Conservation (phyloP, 805 yeast species). For the Lipomyces spencermartinsiae region DNA sequence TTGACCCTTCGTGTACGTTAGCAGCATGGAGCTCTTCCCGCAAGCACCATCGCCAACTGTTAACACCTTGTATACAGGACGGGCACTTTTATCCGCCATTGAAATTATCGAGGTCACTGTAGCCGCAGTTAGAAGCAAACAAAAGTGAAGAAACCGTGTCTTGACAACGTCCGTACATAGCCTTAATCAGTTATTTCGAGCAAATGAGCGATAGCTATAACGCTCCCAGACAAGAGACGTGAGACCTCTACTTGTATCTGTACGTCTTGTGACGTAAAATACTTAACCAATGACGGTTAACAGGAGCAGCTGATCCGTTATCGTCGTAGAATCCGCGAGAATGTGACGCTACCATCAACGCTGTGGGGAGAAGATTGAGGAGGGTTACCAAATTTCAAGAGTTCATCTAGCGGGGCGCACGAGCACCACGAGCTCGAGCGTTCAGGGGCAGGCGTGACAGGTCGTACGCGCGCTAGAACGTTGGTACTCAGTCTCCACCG, state of each 20-base stretch:
- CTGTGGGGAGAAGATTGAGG: not conserved
- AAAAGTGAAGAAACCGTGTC: not conserved
- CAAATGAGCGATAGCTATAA: not conserved
- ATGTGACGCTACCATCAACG: not conserved
- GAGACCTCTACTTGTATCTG: not conserved
- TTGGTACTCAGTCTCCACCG: too few relatives aligned
- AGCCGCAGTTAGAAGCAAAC: not conserved
- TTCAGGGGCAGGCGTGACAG: too few relatives aligned
- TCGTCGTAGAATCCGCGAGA: too few relatives aligned
- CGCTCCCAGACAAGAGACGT: too few relatives aligned
- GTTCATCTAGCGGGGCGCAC: too few relatives aligned
- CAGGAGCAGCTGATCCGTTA: not conserved
- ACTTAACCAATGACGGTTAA: not conserved
- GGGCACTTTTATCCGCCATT: constrained; percentile 39
- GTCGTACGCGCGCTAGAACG: too few relatives aligned
- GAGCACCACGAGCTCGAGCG: too few relatives aligned
- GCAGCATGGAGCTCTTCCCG: constrained; percentile 82
- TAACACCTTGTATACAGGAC: constrained; percentile 62
- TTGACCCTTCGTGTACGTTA: constrained; percentile 68
- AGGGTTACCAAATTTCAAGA: too few relatives aligned
- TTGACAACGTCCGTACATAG: not conserved
- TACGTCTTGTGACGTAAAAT: not conserved
- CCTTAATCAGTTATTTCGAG: not conserved
- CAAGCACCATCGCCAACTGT: constrained; percentile 91
- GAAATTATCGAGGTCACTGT: not conserved